Evolutionary conservation across 306 rosid species (phyloP).

Genomic region (Boehmeria nivea): DNA sequence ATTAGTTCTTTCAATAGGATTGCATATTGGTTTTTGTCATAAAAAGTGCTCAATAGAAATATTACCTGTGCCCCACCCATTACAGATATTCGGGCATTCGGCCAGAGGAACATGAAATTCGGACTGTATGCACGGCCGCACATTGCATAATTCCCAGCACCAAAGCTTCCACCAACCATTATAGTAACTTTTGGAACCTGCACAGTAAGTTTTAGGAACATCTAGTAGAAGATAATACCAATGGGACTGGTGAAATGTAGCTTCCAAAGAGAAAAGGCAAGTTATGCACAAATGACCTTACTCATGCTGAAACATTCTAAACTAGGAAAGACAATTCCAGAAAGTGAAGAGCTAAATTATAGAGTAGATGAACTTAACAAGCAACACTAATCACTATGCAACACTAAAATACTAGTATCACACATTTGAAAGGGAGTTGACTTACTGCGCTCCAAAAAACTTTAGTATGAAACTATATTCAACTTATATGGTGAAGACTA

Average conservation of each 20-base stretch:
- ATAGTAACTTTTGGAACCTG: slow-evolving; percentile 94
- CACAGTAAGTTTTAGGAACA: background rate
- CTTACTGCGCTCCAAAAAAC: background rate
- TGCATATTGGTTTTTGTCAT: slow-evolving; percentile 1
- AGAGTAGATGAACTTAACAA: no score
- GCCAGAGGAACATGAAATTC: slow-evolving; percentile 91
- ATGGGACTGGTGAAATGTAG: no score
- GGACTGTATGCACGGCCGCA: slow-evolving; percentile 99
- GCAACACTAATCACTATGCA: no score
- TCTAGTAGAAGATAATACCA: background rate
- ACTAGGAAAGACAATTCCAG: no score
- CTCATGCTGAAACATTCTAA: no score
- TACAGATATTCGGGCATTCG: slow-evolving; percentile 89
- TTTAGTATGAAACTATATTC: background rate
- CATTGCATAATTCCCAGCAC: slow-evolving; percentile 99
- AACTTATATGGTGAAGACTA: background rate
- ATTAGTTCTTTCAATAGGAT: no score
- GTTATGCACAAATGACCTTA: no score
- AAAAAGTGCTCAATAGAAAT: background rate
- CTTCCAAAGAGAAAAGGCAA: no score
- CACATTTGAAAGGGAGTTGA: no score
- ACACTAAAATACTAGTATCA: no score
- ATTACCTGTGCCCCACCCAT: slow-evolving; percentile 98
- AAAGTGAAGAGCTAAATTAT: no score
- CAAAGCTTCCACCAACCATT: slow-evolving; percentile 92